Conservation (phyloP, 1,284 basidiomycete genomes). For the Thecaphora thlaspeos region DNA sequence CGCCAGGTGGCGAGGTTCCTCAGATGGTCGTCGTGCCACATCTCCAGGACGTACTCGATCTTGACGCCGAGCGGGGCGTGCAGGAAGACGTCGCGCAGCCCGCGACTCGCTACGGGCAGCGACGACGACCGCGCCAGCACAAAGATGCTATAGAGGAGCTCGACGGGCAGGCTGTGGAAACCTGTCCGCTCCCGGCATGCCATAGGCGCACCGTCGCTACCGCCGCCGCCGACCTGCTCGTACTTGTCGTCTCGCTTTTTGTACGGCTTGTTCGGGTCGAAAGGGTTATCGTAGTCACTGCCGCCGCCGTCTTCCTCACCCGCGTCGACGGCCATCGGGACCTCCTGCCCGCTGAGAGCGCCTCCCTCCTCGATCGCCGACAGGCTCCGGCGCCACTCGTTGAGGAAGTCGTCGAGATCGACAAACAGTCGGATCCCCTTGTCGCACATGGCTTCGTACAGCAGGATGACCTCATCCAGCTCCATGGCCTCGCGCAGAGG, state of each 20-base stretch:
- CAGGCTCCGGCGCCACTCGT: neutral
- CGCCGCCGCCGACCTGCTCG: conserved; percentile 18
- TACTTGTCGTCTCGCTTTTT: conserved; percentile 9
- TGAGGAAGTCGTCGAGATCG: conserved; percentile 5
- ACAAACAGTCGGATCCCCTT: conserved; percentile 6
- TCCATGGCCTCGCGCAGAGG: neutral
- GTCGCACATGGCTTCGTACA: conserved; percentile 5
- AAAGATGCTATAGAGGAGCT: conserved; percentile 21
- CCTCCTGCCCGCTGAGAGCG: neutral
- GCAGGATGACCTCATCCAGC: neutral
- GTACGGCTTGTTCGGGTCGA: conserved; percentile 10
- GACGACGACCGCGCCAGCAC: conserved; percentile 10
- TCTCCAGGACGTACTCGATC: conserved; percentile 10
- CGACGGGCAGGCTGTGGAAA: conserved; percentile 17
- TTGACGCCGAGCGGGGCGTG: conserved; percentile 4
- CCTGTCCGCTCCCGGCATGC: too few relatives aligned
- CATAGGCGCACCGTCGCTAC: neutral
- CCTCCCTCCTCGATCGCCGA: neutral
- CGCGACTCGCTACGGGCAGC: conserved; percentile 9
- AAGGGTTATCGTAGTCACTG: conserved; percentile 6
- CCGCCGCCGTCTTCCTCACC: neutral
- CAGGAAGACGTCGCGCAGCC: conserved; percentile 10
- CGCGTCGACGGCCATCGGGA: neutral
- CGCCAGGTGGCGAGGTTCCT: neutral
- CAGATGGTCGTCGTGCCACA: conserved; percentile 14